Base-by-base conservation (phyloP, 2,329 filamentous ascomycete genomes). In the Pseudocercospora ulei region DNA sequence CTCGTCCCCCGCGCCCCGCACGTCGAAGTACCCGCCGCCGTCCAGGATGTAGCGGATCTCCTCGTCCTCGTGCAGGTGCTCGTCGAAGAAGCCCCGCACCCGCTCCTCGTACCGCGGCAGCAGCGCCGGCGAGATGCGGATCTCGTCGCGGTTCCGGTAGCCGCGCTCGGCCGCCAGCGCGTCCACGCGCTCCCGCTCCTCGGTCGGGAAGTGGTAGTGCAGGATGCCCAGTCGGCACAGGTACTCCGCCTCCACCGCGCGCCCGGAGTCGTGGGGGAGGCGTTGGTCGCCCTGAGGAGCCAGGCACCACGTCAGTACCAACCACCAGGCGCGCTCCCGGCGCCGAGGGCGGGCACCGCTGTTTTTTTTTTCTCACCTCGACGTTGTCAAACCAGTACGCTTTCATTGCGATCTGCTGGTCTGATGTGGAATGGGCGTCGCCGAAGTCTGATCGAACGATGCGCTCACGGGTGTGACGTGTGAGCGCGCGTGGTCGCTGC, bases 51-150 rank as follows among this genome's bases (percentile, higher is more conserved):
- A 98, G 31, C 90, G 72, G 51, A 98, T 98, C 71, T 98, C 90
- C 67, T 98, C 90, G 53, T 98, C 90, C 67, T 98, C 90, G 60
- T 98, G 90, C 55, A 98, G 63, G 62, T 98, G 90, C 70, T 98
- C 90, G 54, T 82, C 62, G 68, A 96, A 98, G 69, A 98, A 98
- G 51, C 65, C 76, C 67, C 85, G 87, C 47, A 98, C 85, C 64
- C 96, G 96, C 48, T 82, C 75, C 65, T 98, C 88, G 67, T 96
- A 98, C 28, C 77, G 65, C 24, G 75, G 81, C 80, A 96, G 85
- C 48, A 77, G 80, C 48, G 78, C 69, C 0, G 87, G 88, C 5
- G 84, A 92, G 13, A 98, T 83, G 44, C 75, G 82, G 61, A 96
- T 82, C 65, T 92, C 79, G 67, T 98, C 90, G 41, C 88, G 82